These are phyloP conservation scores for Boechera retrofracta DNA, from an alignment of 345 rosid genomes.

Conservation along the genomic window DNA sequence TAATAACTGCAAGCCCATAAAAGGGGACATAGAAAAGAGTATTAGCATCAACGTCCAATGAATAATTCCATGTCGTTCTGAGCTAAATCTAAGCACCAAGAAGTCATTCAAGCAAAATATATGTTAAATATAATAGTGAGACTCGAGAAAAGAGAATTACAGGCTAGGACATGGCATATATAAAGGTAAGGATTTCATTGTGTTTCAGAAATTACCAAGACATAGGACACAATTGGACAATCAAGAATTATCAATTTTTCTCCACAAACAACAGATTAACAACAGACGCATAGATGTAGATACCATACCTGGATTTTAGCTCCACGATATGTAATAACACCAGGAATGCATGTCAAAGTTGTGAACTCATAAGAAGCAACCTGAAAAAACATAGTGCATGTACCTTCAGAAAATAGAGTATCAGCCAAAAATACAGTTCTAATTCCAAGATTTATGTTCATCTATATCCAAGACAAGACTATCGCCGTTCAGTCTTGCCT, in stretches of 20 bases:
- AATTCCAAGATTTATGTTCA: slow-evolving; percentile 11
- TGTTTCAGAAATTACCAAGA: slow-evolving; percentile 6
- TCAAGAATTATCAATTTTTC: slow-evolving; percentile 1
- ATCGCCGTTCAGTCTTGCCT: not conserved
- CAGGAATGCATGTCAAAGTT: slow-evolving; percentile 95
- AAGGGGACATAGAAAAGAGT: not conserved
- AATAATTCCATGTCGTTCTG: not conserved
- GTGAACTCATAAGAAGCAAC: slow-evolving; percentile 99
- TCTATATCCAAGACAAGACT: slow-evolving; percentile 21
- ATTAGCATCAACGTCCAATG: slow-evolving; percentile 4
- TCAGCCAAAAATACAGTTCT: slow-evolving; percentile 5
- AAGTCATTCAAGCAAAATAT: not conserved
- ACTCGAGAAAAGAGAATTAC: slow-evolving; percentile 3
- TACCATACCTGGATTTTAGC: slow-evolving; percentile 89
- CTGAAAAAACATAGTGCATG: slow-evolving; percentile 48
- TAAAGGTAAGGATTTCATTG: slow-evolving; percentile 5
- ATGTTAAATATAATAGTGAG: not conserved
- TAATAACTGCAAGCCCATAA: slow-evolving; percentile 62
- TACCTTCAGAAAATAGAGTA: slow-evolving; percentile 22
- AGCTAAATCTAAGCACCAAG: slow-evolving; percentile 14
- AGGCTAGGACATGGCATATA: slow-evolving; percentile 1
- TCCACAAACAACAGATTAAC: not conserved
- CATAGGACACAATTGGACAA: not conserved
- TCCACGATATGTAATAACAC: slow-evolving; percentile 90
- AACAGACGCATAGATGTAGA: not conserved